Evolutionary conservation across 495 filamentous ascomycete species (phyloP), one percentile per base, ranked within the genome.

Genomic region (Aspergillus ostianus): DNA sequence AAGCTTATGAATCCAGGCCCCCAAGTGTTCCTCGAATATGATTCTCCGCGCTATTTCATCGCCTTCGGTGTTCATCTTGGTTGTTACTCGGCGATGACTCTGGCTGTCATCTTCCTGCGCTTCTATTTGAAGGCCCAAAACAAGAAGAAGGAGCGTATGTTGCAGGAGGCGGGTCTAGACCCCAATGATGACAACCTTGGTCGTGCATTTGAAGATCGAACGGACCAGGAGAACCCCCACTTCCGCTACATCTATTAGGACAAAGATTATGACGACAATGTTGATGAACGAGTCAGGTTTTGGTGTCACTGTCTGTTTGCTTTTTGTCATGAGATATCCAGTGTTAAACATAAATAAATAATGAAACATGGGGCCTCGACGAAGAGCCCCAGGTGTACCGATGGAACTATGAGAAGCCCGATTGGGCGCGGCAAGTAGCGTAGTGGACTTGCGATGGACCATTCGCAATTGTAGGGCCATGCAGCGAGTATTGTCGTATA

Each of bases 191-290:
- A 69, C 1, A 70, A 70, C 50, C 60, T 77, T 15, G 53, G 69
- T 4, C 73, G 73, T 60, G 74, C 74, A 2, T 82, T 80, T 67
- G 77, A 77, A 59, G 79, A 81, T 61, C 72, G 78, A 41, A 82
- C 79, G 0, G 79, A 82, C 52, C 70, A 68, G 55, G 73, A 80
- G 66, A 80, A 82, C 57, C 55, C 76, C 41, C 69, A 76, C 21
- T 80, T 82, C 64, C 66, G 75, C 19, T 82, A 82, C 61, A 70
- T 82, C 3, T 83, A 80, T 62, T 82, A 63, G 50, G 23, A 7
- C 17, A 6, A 52, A 52, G 6, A 27, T 10, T 26, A 52, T 41
- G 18, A 55, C 13, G 52, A 41, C 18, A 21, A 18, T 55, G 20
- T 9, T 21, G 52, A 55, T 20, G 36, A 41, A 41, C 12, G 36